Percentiles rank a stretch among this genome's conserved stretches.
These are phyloP conservation scores for Hortiboletus campestris DNA, from an alignment of 768 basidiomycete species.

Conservation along the genomic window DNA sequence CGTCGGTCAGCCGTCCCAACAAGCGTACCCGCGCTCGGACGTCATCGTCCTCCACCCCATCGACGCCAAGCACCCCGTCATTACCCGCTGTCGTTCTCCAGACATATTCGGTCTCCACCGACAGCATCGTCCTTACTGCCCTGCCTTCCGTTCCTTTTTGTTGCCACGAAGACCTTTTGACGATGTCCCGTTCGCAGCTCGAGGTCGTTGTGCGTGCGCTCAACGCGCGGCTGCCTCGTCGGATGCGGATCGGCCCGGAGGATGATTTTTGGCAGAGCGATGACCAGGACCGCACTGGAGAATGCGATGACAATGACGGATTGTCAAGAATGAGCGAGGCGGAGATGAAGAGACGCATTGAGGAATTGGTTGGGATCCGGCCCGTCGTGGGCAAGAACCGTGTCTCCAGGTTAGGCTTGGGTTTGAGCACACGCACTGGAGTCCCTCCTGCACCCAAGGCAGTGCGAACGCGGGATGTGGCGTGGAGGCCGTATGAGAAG, in stretches of 20 bases:
- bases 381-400: constrained; percentile 31
- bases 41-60: constrained; percentile 9
- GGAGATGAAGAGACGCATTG: constrained; percentile 54
- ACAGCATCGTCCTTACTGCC: constrained; percentile 63
- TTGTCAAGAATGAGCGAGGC: constrained; percentile 34
- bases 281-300: neutral
- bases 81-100: constrained; percentile 54
- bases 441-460: constrained; percentile 35
- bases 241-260: constrained; percentile 46
- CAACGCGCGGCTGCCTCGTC: constrained; percentile 55
- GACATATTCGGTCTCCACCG: constrained; percentile 47
- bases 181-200: constrained; percentile 57
- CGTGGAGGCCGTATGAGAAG: constrained; percentile 19
- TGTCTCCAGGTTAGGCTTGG: constrained; percentile 25
- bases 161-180: constrained; percentile 70
- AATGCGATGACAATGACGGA: constrained; percentile 2
- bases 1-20: constrained; percentile 13
- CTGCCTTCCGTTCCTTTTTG: constrained; percentile 61
- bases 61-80: constrained; percentile 4
- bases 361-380: constrained; percentile 58
- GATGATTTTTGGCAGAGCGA: constrained; percentile 24
- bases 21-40: constrained; percentile 19
- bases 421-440: constrained; percentile 6
- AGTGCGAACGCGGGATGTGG: constrained; percentile 21
- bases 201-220: constrained; percentile 50